phyloP scores from a whole-genome alignment of 208 protist genomes.

The Eutreptiella sp. region DNA sequence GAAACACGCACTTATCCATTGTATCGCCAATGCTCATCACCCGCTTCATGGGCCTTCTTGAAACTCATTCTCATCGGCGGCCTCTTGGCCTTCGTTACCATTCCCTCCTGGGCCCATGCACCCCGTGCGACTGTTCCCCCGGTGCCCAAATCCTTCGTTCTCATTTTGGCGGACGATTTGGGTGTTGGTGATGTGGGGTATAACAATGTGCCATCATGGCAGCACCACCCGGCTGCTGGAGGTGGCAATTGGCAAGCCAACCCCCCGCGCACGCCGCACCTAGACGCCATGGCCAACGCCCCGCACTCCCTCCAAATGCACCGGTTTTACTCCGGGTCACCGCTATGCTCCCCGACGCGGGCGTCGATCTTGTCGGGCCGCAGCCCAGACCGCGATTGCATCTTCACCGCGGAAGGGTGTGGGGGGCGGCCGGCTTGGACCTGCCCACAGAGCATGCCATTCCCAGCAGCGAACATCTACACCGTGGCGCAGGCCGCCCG shows the following conservation, averaged over 20 bases:
- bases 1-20: too few relatives aligned
- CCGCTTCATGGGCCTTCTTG: too few relatives aligned
- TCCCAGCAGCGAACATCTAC: slow-evolving; percentile 4
- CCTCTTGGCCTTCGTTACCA: too few relatives aligned
- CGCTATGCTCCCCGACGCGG: background rate
- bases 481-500: slow-evolving; percentile 4
- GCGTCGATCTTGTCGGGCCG: background rate
- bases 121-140: too few relatives aligned
- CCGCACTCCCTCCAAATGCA: too few relatives aligned
- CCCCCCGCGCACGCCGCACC: slow-evolving; percentile 1
- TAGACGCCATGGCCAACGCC: background rate
- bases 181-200: slow-evolving; percentile 2
- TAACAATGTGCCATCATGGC: slow-evolving; percentile 5
- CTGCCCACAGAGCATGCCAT: background rate
- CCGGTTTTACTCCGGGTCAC: too few relatives aligned
- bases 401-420: slow-evolving; percentile 9
- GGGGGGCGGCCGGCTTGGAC: background rate
- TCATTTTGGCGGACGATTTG: slow-evolving; percentile 10
- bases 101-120: too few relatives aligned
- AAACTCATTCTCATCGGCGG: too few relatives aligned
- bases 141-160: too few relatives aligned
- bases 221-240: background rate
- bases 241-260: slow-evolving; percentile 1
- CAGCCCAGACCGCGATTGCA: background rate
- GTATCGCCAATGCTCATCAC: too few relatives aligned